Base-by-base conservation (phyloP, 1,284 basidiomycete genomes). In the Agroathelia rolfsii region DNA sequence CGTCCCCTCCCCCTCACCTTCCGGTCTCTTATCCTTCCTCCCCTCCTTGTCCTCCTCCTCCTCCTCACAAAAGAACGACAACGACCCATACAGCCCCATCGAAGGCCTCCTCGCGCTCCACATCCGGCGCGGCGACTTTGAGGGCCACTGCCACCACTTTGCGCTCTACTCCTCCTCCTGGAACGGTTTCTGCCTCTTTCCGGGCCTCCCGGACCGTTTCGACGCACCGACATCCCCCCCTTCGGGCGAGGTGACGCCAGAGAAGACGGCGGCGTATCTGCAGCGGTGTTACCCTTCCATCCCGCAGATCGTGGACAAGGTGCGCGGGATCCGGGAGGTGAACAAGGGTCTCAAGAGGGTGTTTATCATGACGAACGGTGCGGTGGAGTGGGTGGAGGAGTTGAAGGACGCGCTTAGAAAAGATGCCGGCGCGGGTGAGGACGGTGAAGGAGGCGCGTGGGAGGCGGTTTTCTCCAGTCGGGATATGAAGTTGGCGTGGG, bases 321-420 rank as follows among this genome's bases (percentile, higher is more conserved):
- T 71, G 2, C 44, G 47, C n/a, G 46, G 60, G 22, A 55, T 73
- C 16, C 40, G 36, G 30, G 42, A 32, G 10, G 46, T 45, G 6
- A 47, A 40, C 17, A 21, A 23, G 10, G 47, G 42, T 23, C 40
- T 68, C 32, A 44, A 49, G 38, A 45, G 46, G 32, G 30, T 76
- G 15, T 74, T 69, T 41, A 53, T 77, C 30, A 64, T 76, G 64
- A 74, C 74, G 22, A 76, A 77, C 32, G 74, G 59, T 2, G 45
- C 57, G 13, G 35, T 24, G 21, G 50, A 47, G 31, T 63, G 61
- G 48, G 30, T 59, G 16, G 24, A 43, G 1, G 59, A 69, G 37
- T 55, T 77, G 15, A 61, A 61, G 42, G 34, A 38, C 1, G 63
- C 58, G 16, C 42, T 74, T 20, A 24, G 32, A 28, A 30, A 21